These are phyloP conservation scores for Nosema muscidifuracis DNA, from an alignment of 371 early-diverging fungal genomes.

Conservation along the genomic window DNA sequence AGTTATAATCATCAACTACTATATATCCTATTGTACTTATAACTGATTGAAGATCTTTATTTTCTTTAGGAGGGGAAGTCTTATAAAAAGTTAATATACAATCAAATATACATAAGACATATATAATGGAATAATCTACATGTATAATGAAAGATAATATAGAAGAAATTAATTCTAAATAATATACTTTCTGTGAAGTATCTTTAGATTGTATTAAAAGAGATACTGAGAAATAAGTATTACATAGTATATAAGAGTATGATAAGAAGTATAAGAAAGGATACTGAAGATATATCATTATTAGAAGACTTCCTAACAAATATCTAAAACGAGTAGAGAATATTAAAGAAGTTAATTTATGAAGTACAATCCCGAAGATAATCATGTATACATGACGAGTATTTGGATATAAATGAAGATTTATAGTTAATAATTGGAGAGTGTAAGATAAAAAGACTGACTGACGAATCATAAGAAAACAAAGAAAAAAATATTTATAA, in stretches of 20 bases:
- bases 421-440: not conserved
- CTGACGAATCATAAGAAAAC: not conserved
- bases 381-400: not conserved
- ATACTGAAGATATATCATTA: not conserved
- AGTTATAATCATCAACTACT: not conserved
- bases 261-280: constrained; percentile 7
- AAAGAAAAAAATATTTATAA: not conserved
- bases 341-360: not conserved
- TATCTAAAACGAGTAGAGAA: not conserved
- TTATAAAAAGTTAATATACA: too few species aligned
- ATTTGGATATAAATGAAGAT: not conserved
- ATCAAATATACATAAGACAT: not conserved
- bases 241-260: not conserved
- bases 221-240: not conserved
- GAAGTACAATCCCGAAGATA: not conserved
- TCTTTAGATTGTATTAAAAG: not conserved
- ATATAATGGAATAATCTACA: not conserved
- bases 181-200: not conserved
- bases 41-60: not conserved
- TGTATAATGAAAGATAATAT: not conserved
- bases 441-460: not conserved
- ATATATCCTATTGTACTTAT: not conserved
- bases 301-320: not conserved
- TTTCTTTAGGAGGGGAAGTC: not conserved
- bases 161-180: not conserved